A percentile compares a stretch with the other conserved stretches of the same genome.
These are phyloP conservation scores for Botrytis byssoidea DNA, from an alignment of 2,329 filamentous ascomycete species.

Conservation along the genomic window DNA sequence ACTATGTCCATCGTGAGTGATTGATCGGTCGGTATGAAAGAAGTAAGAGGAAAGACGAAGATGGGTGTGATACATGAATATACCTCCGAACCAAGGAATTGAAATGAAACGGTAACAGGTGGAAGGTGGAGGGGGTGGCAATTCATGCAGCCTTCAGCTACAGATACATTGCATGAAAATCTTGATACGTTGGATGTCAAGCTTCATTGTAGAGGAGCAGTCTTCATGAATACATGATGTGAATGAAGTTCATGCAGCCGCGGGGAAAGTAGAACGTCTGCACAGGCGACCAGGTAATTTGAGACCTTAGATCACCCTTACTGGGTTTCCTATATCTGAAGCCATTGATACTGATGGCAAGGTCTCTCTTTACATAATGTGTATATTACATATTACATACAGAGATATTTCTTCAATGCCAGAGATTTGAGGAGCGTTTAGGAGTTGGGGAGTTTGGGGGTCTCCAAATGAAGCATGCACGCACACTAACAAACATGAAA, in stretches of 20 bases:
- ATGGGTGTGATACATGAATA: background rate
- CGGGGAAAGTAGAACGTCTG: conserved; percentile 16
- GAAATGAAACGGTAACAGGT: background rate
- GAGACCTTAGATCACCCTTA: background rate
- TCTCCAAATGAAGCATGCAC: background rate
- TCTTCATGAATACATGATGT: conserved; percentile 13
- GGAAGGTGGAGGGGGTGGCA: background rate
- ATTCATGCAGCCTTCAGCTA: conserved; percentile 13
- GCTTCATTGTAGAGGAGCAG: conserved; percentile 10
- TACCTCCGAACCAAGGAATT: conserved; percentile 2
- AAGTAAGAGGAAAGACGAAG: background rate
- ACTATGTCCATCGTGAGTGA: conserved; percentile 3
- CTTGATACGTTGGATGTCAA: conserved; percentile 2
- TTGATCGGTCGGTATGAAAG: background rate
- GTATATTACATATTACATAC: background rate
- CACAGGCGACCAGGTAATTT: background rate
- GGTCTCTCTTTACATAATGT: background rate
- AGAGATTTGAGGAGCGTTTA: background rate
- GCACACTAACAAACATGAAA: background rate
- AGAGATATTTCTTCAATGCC: background rate
- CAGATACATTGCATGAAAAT: background rate
- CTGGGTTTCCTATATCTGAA: background rate
- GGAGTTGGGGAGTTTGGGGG: background rate
- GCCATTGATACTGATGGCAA: background rate
- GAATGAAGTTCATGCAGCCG: conserved; percentile 17